phyloP scores from a whole-genome alignment of 306 rosid genomes.

The Castanea sativa region DNA sequence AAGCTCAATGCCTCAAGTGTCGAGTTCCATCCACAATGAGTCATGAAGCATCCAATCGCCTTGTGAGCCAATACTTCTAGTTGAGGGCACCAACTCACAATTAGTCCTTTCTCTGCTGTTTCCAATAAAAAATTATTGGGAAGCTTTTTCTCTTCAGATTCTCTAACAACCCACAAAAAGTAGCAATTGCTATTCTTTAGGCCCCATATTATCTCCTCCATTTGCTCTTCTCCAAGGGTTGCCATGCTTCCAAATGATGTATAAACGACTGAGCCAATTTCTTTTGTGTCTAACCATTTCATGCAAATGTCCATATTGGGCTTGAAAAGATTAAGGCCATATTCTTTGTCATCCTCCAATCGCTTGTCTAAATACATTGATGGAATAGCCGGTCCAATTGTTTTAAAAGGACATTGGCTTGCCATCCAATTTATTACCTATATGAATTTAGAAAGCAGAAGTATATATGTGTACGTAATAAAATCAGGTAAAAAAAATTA shows the following conservation, averaged over 20 bases:
- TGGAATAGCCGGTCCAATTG: constrained; percentile 19
- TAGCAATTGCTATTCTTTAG: not conserved
- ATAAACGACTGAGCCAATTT: constrained; percentile 9
- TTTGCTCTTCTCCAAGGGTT: constrained; percentile 14
- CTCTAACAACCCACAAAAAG: constrained; percentile 23
- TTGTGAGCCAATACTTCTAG: constrained; percentile 11
- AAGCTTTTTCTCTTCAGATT: constrained; percentile 13
- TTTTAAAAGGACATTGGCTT: constrained; percentile 13
- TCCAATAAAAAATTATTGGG: constrained; percentile 1
- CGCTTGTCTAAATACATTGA: constrained; percentile 21
- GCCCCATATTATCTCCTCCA: constrained; percentile 7
- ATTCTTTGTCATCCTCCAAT: constrained; percentile 9
- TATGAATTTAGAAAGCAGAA: not conserved
- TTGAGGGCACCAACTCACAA: constrained; percentile 17
- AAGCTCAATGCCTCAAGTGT: constrained; percentile 19
- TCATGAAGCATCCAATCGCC: constrained; percentile 9
- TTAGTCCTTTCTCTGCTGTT: not conserved
- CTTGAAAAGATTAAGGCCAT: constrained; percentile 11
- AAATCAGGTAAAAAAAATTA: not conserved
- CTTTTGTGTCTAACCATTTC: constrained; percentile 16
- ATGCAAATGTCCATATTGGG: constrained; percentile 1
- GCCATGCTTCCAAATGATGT: constrained; percentile 16
- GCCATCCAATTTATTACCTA: constrained; percentile 24
- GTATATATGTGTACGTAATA: not conserved
- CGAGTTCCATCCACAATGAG: constrained; percentile 24